Conservation (phyloP, 129 eudicot species). For the Artemisia annua region DNA sequence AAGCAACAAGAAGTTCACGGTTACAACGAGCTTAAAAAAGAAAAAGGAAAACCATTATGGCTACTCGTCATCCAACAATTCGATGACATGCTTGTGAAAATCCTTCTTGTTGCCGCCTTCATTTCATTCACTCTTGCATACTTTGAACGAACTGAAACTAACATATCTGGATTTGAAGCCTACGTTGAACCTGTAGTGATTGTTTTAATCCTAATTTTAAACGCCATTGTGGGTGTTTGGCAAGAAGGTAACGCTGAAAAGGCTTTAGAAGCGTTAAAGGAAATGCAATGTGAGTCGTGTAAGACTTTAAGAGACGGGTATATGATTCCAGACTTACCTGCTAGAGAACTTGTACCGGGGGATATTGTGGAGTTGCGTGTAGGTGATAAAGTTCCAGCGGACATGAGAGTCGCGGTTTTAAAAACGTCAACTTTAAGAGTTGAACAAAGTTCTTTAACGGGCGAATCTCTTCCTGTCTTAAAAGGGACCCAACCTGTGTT, state of each 20-base stretch:
- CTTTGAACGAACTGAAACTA: slow-evolving; percentile 54
- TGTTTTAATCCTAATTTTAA: slow-evolving; percentile 64
- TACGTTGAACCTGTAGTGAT: slow-evolving; percentile 84
- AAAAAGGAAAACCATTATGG: slow-evolving; percentile 73
- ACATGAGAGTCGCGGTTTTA: slow-evolving; percentile 60
- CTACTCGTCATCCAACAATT: slow-evolving; percentile 66
- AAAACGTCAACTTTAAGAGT: slow-evolving; percentile 74
- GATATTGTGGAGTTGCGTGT: slow-evolving; percentile 75
- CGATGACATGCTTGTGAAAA: slow-evolving; percentile 80
- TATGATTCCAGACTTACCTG: slow-evolving; percentile 64
- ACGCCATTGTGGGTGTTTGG: slow-evolving; percentile 92
- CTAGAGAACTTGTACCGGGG: slow-evolving; percentile 88
- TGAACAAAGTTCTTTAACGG: slow-evolving; percentile 87
- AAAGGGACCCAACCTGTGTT: slow-evolving; percentile 53
- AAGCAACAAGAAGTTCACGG: slow-evolving; percentile 60
- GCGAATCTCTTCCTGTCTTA: slow-evolving; percentile 82
- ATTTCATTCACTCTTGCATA: slow-evolving; percentile 70
- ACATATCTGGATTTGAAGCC: slow-evolving; percentile 60
- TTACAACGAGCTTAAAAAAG: slow-evolving; percentile 72
- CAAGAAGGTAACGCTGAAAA: slow-evolving; percentile 88
- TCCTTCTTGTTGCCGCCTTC: slow-evolving; percentile 74
- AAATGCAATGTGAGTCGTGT: slow-evolving; percentile 74
- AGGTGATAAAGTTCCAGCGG: slow-evolving; percentile 80
- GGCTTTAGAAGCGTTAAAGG: slow-evolving; percentile 78
- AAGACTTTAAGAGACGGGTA: slow-evolving; percentile 71